Conservation (phyloP, 2,329 filamentous ascomycete species). For the Exophiala calicioides region DNA sequence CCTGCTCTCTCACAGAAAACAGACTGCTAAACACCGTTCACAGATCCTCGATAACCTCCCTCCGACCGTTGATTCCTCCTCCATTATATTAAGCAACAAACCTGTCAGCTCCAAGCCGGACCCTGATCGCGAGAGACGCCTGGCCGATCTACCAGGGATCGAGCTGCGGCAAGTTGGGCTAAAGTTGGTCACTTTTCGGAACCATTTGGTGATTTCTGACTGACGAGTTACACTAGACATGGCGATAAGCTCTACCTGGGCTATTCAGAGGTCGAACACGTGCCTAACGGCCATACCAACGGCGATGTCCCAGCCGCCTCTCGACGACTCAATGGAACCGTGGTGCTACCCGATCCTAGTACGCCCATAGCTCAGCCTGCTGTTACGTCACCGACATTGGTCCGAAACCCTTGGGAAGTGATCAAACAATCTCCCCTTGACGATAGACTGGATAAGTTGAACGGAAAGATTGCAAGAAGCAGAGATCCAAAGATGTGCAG, state of each 20-base stretch:
- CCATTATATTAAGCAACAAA: conserved; percentile 61
- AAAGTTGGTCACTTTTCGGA: conserved; percentile 44
- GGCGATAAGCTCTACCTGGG: conserved; percentile 88
- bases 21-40: conserved; percentile 1
- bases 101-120: conserved; percentile 52
- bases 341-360: conserved; percentile 39
- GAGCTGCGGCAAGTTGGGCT: conserved; percentile 60
- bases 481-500: conserved; percentile 85
- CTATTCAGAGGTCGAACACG: conserved; percentile 63
- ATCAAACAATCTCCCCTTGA: conserved; percentile 87
- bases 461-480: conserved; percentile 82
- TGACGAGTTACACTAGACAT: conserved; percentile 60
- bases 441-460: conserved; percentile 78
- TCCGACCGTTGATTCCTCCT: conserved; percentile 54
- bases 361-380: conserved; percentile 45
- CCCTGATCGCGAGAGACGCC: conserved; percentile 54
- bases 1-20: not conserved
- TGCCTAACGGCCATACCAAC: conserved; percentile 52
- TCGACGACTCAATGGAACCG: conserved; percentile 76
- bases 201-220: not conserved
- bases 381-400: conserved; percentile 45
- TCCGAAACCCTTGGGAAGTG: conserved; percentile 90
- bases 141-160: conserved; percentile 56
- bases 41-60: conserved; percentile 63
- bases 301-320: conserved; percentile 40